Evolutionary conservation across 768 basidiomycete species (phyloP), one percentile per base, ranked within the genome.

Genomic region (Boletales sp.): DNA sequence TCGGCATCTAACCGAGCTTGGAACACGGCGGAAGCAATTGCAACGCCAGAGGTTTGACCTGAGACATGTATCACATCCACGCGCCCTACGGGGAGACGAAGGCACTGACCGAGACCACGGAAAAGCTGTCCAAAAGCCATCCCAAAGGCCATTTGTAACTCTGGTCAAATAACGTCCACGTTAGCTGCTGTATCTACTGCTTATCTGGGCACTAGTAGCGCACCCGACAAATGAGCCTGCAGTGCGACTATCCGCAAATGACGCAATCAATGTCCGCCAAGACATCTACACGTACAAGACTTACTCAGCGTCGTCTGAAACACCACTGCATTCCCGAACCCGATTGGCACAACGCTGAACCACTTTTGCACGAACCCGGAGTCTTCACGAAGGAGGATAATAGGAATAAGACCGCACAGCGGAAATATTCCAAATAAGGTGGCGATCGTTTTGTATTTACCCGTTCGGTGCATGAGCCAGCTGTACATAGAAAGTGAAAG

Each of bases 401-500:
- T 67, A 1, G 74, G 61, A 5, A 73, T 48, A 0, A 74, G 70
- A 2, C 76, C 72, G 4, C 74, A 61, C 55, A 79, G 70, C 5
- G 79, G 81, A 45, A 75, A 67, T 14, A 75, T 59, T 0, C 79
- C 81, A 51, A 78, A 82, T 2, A 74, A 57, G 31, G 74, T 58
- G 49, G 76, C 78, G 19, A 82, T 63, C 1, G 56, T 57, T 53
- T 72, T 77, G 62, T 81, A 81, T 53, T 67, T 77, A 1, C 79
- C 79, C 2, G 78, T 79, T 14, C 70, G 70, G 44, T 74, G 74
- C 73, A 81, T 76, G 43, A 76, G 55, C 73, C 75, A 80, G 13
- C 68, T 69, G 44, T 21, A 21, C 21, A 21, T 12, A 13, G 17
- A 40, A 13, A 8, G 2, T 15, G 2, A 33, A 13, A 19, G 31